phyloP scores from a whole-genome alignment of 1,284 basidiomycete genomes.

The Macrocystidia cucumis region DNA sequence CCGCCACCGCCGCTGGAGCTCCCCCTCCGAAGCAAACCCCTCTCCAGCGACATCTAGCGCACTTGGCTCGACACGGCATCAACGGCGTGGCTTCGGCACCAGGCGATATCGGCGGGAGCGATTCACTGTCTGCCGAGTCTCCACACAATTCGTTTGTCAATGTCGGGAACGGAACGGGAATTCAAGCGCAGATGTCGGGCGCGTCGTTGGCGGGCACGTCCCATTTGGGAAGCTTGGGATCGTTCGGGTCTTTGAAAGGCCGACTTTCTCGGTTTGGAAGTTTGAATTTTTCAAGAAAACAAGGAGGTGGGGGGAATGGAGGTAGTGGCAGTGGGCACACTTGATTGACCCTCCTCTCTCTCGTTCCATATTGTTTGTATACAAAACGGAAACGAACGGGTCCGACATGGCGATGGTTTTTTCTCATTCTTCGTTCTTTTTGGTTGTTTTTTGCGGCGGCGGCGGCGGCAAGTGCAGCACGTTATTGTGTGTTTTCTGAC shows the following conservation, averaged over 20 bases:
- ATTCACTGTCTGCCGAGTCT: slow-evolving; percentile 54
- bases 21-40: slow-evolving; percentile 55
- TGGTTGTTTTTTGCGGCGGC: no score
- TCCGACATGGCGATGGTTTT: no score
- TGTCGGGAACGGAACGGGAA: slow-evolving; percentile 37
- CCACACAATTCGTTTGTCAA: slow-evolving; percentile 68
- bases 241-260: slow-evolving; percentile 44
- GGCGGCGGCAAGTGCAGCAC: no score
- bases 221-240: slow-evolving; percentile 43
- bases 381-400: no score
- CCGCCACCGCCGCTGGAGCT: no score
- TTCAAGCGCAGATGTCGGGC: slow-evolving; percentile 33
- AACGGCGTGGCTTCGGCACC: slow-evolving; percentile 70
- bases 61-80: slow-evolving; percentile 73
- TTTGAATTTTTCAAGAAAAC: slow-evolving; percentile 41
- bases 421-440: no score
- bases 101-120: slow-evolving; percentile 48
- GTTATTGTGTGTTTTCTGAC: no score
- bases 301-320: slow-evolving; percentile 17
- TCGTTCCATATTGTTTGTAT: no score
- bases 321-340: slow-evolving; percentile 20
- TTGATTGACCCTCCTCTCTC: no score
- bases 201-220: slow-evolving; percentile 45
- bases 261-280: slow-evolving; percentile 67
- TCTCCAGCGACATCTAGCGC: slow-evolving; percentile 68